Evolutionary conservation across 805 yeast species (phyloP).

Genomic region (Starmerella cellae): DNA sequence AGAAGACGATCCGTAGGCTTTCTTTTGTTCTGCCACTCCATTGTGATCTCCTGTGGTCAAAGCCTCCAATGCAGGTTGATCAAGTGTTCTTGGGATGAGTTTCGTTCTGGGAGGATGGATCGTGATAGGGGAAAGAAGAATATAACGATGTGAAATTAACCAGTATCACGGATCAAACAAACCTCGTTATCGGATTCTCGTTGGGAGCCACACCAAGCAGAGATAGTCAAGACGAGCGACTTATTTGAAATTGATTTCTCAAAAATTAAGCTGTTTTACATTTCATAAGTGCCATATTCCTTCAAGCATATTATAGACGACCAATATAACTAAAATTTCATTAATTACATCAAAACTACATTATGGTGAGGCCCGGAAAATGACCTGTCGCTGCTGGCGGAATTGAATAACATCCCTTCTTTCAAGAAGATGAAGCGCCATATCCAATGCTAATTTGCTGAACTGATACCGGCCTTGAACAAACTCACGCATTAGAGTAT

Average conservation of each 20-base stretch:
- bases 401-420: constrained; percentile 77
- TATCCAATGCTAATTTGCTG: constrained; percentile 48
- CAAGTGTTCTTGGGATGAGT: not conserved
- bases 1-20: constrained; percentile 43
- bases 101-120: not conserved
- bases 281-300: no score
- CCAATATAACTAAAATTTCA: no score
- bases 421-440: constrained; percentile 65
- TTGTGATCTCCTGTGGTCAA: not conserved
- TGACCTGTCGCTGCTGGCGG: constrained; percentile 72
- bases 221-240: no score
- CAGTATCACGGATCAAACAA: no score
- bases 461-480: constrained; percentile 31
- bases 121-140: not conserved
- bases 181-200: no score
- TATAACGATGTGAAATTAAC: not conserved
- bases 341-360: no score
- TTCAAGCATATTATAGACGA: no score
- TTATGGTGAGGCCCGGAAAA: constrained; percentile 60
- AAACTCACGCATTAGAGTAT: constrained; percentile 70
- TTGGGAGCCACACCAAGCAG: no score
- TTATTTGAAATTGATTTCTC: no score
- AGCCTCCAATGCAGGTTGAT: not conserved
- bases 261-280: no score
- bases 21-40: constrained; percentile 24